Base-by-base conservation (phyloP, 257 asterid genomes). In the Rubia yunnanensis region DNA sequence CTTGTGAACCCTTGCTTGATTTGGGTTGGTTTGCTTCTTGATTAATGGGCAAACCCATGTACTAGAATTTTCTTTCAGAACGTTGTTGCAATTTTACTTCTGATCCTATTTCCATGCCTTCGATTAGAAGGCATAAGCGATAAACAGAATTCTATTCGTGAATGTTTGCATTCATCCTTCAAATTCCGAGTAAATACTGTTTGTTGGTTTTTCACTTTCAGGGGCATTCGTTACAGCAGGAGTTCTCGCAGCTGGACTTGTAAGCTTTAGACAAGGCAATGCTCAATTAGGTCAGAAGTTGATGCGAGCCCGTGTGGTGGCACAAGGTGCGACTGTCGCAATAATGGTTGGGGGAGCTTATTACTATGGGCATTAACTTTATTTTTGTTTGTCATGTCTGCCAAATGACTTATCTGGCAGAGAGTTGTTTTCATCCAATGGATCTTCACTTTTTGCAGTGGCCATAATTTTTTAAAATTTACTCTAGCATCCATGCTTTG, bases 251-350 rank as follows among this genome's bases (percentile, higher is more conserved):
- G 99, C 96, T 20, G 99, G 97, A 58, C 82, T 89, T 9, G 74
- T 89, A 61, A 89, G 99, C 79, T 92, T 92, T 87, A 78, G 77
- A 74, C 85, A 76, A 38, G 99, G 97, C 54, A 89, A 88, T 72
- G 84, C 99, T 67, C 78, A 74, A 8, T 68, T 89, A 79, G 97
- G 97, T 58, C 99, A 92, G 82, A 86, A 88, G 81, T 79, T 92
- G 72, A 92, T 92, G 97, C 79, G 97, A 69, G 97, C 97, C 78
- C 96, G 97, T 66, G 99, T 92, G 65, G 96, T 89, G n/a, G 99
- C 80, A 26, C 97, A 92, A 80, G 96, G 97, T 68, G 99, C 90
- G 66, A 92, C 99, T 1, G 97, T 89, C 64, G 97, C 96, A 2
- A 73, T 92, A 62, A 92, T 89, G 97, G 95, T 89, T 17, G 99